These are phyloP conservation scores for Fusarium palustre DNA, from an alignment of 2,329 filamentous ascomycete genomes.

Conservation along the genomic window DNA sequence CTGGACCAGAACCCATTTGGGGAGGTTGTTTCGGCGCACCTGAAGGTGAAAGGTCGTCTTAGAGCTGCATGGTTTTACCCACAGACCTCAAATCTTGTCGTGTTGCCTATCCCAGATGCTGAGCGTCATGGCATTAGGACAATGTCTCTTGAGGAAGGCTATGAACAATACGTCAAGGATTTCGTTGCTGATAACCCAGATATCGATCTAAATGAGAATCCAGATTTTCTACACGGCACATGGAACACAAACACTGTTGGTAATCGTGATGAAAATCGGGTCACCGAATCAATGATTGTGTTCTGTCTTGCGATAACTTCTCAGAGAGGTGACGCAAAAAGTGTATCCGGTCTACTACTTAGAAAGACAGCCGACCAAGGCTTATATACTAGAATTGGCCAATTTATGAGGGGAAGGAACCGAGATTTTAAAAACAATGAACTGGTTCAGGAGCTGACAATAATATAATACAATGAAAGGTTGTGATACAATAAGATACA, in stretches of 20 bases:
- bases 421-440: neutral
- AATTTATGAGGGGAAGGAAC: neutral
- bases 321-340: neutral
- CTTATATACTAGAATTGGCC: rapidly evolving
- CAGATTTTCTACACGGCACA: neutral
- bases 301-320: neutral
- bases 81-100: neutral
- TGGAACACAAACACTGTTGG: rapidly evolving
- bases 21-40: neutral
- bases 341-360: neutral
- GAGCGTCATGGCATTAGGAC: rapidly evolving
- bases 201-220: neutral
- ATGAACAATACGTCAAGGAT: neutral
- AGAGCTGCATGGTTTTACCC: neutral
- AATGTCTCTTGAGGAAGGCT: neutral
- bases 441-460: neutral
- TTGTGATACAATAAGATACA: too few species aligned
- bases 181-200: rapidly evolving
- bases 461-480: rapidly evolving
- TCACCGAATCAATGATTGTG: neutral
- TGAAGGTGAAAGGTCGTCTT: neutral
- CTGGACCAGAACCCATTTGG: rapidly evolving
- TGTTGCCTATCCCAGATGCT: rapidly evolving
- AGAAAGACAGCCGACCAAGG: rapidly evolving
- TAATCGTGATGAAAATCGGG: neutral